Conservation (phyloP, 495 filamentous ascomycete species). For the Patellaria atrata region DNA sequence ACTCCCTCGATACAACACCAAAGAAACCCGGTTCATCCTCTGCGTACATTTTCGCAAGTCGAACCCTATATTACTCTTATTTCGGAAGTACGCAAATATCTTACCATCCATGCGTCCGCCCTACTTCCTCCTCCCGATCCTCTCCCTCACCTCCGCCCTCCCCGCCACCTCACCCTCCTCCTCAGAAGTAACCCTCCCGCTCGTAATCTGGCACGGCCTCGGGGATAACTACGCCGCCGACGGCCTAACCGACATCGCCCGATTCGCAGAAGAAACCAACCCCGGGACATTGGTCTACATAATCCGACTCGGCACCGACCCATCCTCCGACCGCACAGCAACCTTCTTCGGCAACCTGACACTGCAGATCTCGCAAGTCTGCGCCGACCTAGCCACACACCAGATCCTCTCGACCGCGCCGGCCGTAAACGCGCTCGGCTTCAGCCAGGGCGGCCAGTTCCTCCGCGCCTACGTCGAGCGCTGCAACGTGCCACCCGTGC, state of each 20-base stretch:
- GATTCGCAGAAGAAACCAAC: constrained; percentile 53
- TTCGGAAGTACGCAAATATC: too few relatives aligned
- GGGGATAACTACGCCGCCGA: constrained; percentile 62
- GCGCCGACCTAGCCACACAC: constrained; percentile 60
- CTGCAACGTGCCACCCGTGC: constrained; percentile 69
- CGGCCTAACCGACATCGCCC: constrained; percentile 51
- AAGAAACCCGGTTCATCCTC: too few relatives aligned
- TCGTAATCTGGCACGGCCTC: constrained; percentile 89
- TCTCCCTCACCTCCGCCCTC: constrained; percentile 2
- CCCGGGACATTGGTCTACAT: constrained; percentile 75
- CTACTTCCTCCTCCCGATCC: background rate
- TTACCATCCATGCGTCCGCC: too few relatives aligned
- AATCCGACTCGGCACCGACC: constrained; percentile 56
- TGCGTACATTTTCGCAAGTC: too few relatives aligned
- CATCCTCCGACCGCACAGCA: constrained; percentile 53
- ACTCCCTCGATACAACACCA: too few relatives aligned
- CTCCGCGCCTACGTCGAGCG: constrained; percentile 84
- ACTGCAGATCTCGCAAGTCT: constrained; percentile 62
- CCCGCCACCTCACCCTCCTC: constrained; percentile 8
- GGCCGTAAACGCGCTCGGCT: constrained; percentile 80
- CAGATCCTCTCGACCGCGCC: constrained; percentile 67
- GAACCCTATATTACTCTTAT: too few relatives aligned
- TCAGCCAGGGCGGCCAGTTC: constrained; percentile 94
- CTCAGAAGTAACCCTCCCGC: constrained; percentile 49
- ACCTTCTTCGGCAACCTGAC: constrained; percentile 89